Base-by-base conservation (phyloP, 2,329 filamentous ascomycete species). In the Microcyclosporella mali region DNA sequence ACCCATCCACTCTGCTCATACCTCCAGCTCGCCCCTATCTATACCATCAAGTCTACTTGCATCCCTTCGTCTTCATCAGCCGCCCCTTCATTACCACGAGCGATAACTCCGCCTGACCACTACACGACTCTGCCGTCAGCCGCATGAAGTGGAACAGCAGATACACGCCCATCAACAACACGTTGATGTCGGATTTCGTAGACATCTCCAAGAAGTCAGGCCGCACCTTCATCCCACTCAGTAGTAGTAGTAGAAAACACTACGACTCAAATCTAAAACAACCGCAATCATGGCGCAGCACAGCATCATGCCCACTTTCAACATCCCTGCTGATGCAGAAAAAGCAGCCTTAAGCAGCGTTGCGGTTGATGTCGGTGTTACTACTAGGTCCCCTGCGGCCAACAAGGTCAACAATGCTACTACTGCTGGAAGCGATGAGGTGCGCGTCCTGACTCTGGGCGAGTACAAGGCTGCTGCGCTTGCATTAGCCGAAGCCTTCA, bases 401-500 rank as follows among this genome's bases (percentile, higher is more conserved):
- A 8, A 6, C 10, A 34, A 41, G 14, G 18, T 17, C 14, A 34
- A 34, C 18, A 15, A 6, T 44, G 14, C 29, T 34, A 40, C n/a
- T 30, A 37, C 27, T 29, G 32, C 21, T n/a, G 46, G 56, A 38
- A 71, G 73, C 47, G 69, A 73, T 52, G 66, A 70, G 39, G 75
- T 87, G 55, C 83, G 85, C 50, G 64, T 75, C 46, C 70, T 89
- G 51, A 70, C 70, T 50, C 74, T 82, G 58, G 69, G 74, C 44
- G 84, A 89, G 67, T 84, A 79, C 69, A 80, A 81, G 60, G 76
- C 80, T 61, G 85, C 84, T 25, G 84, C 81, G 18, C 69, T 76
- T 28, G 81, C 82, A 57, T 76, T 94, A 53, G 82, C 86, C 35
- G 79, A 87, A 61, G 82, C 86, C 50, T 92, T 94, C 68, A 81